Evolutionary conservation across 371 early-diverging fungal genomes (phyloP), one percentile per base, ranked within the genome.

Genomic region (Syncephalastrum racemosum): DNA sequence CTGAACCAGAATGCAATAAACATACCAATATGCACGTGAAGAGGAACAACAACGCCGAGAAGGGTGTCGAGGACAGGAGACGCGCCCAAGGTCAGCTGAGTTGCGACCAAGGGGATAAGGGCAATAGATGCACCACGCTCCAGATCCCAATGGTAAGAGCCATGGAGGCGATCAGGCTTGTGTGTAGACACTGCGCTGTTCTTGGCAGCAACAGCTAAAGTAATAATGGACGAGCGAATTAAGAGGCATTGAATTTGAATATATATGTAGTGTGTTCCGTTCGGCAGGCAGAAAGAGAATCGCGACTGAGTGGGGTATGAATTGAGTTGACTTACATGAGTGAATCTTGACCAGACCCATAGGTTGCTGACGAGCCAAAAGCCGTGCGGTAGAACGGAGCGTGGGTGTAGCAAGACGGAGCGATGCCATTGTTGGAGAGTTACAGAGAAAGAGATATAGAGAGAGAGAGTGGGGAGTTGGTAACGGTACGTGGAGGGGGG

Each of bases 1-100:
- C n/a, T 13, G 4, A 46, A 40, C 7, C 12, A 13, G 12, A 25
- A 7, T n/a, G n/a, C n/a, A n/a, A n/a, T n/a, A n/a, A 36, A 39
- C 58, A 62, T 70, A 77, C 96, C 96, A 54, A 95, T 83, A 78
- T 97, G 93, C 53, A 83, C 69, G 80, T 97, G 98, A 49, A 95
- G 58, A 46, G 96, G 97, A 56, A 97, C 67, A 59, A 93, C 88
- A 47, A 95, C 84, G 50, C 94, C 96, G 59, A 97, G 74, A 27
- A 84, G 81, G 67, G 94, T 83, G 70, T 97, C 96, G 70, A 91
- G 88, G 58, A 90, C 75, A 20, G 95, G 90, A 64, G 87, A 81
- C 31, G 95, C 82, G 36, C 97, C 97, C 43, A 80, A 76, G 54
- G 89, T 62, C 41, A 90, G 73, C 50, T 93, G 89, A 22, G 86